Percentiles rank a stretch among this genome's conserved stretches.
Evolutionary conservation across 768 basidiomycete species (phyloP).

Genomic region (Mycena latifolia): DNA sequence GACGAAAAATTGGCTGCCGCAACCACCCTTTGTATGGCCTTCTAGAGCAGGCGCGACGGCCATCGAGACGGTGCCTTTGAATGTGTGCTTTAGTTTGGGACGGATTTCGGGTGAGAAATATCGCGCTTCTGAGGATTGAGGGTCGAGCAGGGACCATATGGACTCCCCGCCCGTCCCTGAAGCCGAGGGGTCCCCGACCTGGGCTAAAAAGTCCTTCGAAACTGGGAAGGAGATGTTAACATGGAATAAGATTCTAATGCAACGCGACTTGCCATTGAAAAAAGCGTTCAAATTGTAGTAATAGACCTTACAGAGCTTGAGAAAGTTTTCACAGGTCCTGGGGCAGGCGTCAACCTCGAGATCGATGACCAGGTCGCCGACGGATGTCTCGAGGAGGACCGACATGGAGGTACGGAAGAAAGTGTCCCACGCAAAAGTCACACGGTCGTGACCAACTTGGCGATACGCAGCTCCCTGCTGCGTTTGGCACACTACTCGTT

Average conservation of each 20-base stretch:
- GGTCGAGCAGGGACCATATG: conserved; percentile 81
- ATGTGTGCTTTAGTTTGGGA: conserved; percentile 85
- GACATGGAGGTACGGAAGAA: conserved; percentile 72
- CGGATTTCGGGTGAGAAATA: conserved; percentile 91
- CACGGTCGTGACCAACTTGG: too few relatives aligned
- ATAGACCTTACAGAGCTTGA: conserved; percentile 97
- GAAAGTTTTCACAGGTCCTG: conserved; percentile 93
- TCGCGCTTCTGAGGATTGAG: conserved; percentile 64
- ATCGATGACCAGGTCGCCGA: conserved; percentile 97
- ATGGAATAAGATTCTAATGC: conserved; percentile 1
- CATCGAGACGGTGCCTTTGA: conserved; percentile 95
- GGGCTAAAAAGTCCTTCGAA: conserved; percentile 97
- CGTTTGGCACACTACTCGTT: too few relatives aligned
- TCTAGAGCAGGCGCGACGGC: conserved; percentile 90
- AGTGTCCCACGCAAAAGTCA: too few relatives aligned
- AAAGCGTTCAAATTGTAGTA: conserved; percentile 98
- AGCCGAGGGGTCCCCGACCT: conserved; percentile 96
- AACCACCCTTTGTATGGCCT: conserved; percentile 75
- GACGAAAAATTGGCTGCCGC: conserved; percentile 97
- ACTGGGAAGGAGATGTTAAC: conserved; percentile 60
- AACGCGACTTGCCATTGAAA: conserved; percentile 86
- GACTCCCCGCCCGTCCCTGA: conserved; percentile 95
- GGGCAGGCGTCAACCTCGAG: conserved; percentile 93
- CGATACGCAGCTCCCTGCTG: neutral
- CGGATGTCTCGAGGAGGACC: conserved; percentile 95